Conservation (phyloP, 306 rosid species). For the Aeschynomene evenia region DNA sequence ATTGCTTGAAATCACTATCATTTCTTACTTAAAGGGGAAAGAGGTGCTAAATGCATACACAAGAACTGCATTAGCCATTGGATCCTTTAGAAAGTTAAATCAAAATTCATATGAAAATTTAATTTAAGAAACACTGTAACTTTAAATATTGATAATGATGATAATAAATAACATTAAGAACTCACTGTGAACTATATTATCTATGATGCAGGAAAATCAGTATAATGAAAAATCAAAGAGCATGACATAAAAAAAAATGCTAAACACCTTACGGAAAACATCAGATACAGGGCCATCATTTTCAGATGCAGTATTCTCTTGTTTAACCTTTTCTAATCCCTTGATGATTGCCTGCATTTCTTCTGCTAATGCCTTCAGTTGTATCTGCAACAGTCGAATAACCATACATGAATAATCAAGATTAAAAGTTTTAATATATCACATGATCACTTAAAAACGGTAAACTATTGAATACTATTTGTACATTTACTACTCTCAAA, state of each 20-base stretch:
- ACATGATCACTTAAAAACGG: too few species aligned
- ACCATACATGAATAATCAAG: too few species aligned
- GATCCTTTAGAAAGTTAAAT: not conserved
- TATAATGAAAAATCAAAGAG: constrained; percentile 10
- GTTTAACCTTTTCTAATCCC: constrained; percentile 84
- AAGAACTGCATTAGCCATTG: not conserved
- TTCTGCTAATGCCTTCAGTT: constrained; percentile 91
- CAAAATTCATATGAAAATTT: not conserved
- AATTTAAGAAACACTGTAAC: not conserved
- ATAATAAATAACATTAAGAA: not conserved
- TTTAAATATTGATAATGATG: constrained; percentile 6
- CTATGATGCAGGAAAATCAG: not conserved
- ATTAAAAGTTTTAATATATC: too few species aligned
- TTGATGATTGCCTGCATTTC: constrained; percentile 95
- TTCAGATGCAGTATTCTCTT: constrained; percentile 77
- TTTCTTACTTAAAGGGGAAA: not conserved
- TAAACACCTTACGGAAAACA: constrained; percentile 64
- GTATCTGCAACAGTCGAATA: constrained; percentile 64
- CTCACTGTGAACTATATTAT: not conserved
- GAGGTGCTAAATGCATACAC: not conserved
- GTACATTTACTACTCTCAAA: too few species aligned
- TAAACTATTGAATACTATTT: too few species aligned
- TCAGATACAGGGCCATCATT: constrained; percentile 87
- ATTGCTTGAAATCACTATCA: not conserved
- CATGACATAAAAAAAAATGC: constrained; percentile 18